Conservation (phyloP, 2,329 filamentous ascomycete species). For the Venturia oleaginea region DNA sequence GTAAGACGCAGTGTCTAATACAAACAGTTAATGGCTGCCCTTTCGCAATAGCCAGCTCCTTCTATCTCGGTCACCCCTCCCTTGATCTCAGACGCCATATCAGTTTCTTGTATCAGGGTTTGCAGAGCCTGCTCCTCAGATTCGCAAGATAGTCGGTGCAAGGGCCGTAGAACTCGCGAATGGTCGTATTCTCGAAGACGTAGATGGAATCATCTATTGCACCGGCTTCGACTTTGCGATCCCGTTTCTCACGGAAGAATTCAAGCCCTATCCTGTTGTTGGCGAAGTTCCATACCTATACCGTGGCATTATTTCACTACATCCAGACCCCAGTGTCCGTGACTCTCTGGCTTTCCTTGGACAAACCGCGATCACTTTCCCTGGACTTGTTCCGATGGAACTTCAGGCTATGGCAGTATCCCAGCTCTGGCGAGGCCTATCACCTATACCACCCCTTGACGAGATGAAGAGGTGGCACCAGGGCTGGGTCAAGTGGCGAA, state of each 20-base stretch:
- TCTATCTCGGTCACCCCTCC: conserved; percentile 23
- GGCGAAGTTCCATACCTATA: conserved; percentile 21
- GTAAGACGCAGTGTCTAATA: not conserved
- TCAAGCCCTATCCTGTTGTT: conserved; percentile 20
- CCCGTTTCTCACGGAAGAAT: conserved; percentile 51
- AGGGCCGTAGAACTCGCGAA: conserved; percentile 23
- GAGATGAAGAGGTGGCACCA: conserved; percentile 24
- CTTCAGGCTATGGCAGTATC: conserved; percentile 23
- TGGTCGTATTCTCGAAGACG: conserved; percentile 23
- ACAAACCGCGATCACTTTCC: conserved; percentile 17
- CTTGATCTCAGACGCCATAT: conserved; percentile 23
- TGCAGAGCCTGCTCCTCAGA: conserved; percentile 21
- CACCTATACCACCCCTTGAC: conserved; percentile 18
- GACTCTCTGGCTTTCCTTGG: conserved; percentile 26
- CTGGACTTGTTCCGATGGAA: conserved; percentile 24
- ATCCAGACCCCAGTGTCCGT: conserved; percentile 17
- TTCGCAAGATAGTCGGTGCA: conserved; percentile 21
- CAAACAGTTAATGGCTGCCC: not conserved
- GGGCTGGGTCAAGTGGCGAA: conserved; percentile 13
- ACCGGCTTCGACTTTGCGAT: conserved; percentile 38
- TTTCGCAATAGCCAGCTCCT: conserved; percentile 17
- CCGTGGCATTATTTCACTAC: conserved; percentile 25
- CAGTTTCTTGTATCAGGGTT: conserved; percentile 21
- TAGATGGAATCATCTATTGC: conserved; percentile 29
- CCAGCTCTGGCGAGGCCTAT: conserved; percentile 25